Conservation (phyloP, 306 rosid genomes). For the Senna siamea region DNA sequence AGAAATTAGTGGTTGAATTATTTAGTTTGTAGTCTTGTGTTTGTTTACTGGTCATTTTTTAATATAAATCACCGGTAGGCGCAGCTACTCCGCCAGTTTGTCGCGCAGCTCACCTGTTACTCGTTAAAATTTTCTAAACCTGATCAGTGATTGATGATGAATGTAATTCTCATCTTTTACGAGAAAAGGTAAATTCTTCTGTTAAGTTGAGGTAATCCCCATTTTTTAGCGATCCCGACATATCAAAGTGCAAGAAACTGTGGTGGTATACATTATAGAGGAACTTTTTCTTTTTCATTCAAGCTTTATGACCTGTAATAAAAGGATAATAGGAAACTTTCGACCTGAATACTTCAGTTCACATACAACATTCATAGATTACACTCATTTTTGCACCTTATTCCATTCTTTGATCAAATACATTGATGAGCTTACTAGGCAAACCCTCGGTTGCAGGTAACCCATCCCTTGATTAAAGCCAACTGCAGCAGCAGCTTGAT, state of each 20-base stretch:
- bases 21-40: background rate
- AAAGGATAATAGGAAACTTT: slow-evolving; percentile 42
- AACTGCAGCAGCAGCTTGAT: background rate
- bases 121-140: background rate
- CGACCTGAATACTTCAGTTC: slow-evolving; percentile 50
- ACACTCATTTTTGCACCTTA: slow-evolving; percentile 58
- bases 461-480: background rate
- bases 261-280: background rate
- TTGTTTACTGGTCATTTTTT: background rate
- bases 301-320: slow-evolving; percentile 47
- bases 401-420: slow-evolving; percentile 53
- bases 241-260: slow-evolving; percentile 12
- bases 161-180: background rate
- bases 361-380: slow-evolving; percentile 57
- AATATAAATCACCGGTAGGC: background rate
- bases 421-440: slow-evolving; percentile 55
- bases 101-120: slow-evolving; percentile 4
- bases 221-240: background rate
- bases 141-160: background rate
- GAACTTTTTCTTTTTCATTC: slow-evolving; percentile 19
- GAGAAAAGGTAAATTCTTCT: background rate
- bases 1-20: slow-evolving; percentile 1
- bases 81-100: background rate
- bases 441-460: slow-evolving; percentile 37
- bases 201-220: background rate